Evolutionary conservation across 2,329 filamentous ascomycete genomes (phyloP).

Genomic region (Sarocladiaceae sp.): DNA sequence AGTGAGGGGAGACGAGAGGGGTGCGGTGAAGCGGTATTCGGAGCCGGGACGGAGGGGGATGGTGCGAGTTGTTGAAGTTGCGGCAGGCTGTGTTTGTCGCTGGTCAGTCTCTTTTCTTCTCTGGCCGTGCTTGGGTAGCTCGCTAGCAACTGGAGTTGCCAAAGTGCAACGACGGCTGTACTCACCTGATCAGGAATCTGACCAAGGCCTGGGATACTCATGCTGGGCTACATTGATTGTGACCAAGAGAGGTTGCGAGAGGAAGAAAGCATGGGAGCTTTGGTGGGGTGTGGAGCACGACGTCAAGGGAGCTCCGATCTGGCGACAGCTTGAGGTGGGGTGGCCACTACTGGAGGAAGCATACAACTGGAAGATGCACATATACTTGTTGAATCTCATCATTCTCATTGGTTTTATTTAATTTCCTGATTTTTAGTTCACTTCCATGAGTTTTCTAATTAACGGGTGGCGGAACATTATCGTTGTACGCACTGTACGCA

Average conservation of each 20-base stretch:
- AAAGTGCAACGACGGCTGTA: neutral
- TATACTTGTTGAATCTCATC: no score
- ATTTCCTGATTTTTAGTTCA: no score
- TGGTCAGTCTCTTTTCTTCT: no score
- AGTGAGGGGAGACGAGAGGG: conserved; percentile 36
- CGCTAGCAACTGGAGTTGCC: conserved; percentile 14
- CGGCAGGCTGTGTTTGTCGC: conserved; percentile 23
- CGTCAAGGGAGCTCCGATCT: neutral
- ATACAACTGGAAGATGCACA: no score
- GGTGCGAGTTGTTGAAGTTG: conserved; percentile 34
- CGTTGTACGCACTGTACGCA: no score
- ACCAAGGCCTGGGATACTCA: conserved; percentile 71
- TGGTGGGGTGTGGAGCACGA: conserved; percentile 1
- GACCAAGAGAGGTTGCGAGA: neutral
- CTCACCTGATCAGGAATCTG: conserved; percentile 57
- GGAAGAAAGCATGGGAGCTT: neutral
- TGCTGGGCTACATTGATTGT: conserved; percentile 32
- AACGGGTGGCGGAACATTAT: no score
- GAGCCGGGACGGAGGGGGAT: conserved; percentile 54
- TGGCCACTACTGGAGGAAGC: no score
- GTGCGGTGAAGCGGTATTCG: conserved; percentile 76
- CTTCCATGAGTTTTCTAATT: no score
- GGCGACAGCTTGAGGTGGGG: neutral
- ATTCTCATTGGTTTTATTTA: no score
- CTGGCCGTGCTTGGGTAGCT: no score